Base-by-base conservation (phyloP, 306 rosid genomes). In the Oemleria cerasiformis region DNA sequence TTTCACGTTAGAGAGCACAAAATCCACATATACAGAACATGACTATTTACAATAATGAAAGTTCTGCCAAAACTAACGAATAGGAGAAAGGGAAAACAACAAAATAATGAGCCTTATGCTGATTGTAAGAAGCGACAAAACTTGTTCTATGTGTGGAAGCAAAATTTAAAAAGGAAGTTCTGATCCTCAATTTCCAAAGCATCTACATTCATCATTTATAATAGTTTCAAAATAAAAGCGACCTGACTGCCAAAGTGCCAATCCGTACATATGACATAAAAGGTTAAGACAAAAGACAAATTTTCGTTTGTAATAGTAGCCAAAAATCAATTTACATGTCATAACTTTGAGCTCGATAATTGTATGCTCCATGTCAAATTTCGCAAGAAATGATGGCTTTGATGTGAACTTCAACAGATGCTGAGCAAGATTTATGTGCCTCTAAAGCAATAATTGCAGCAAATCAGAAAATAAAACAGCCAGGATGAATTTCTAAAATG, bases 311-410 rank as follows among this genome's bases (percentile, higher is more conserved):
- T n/a, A n/a, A n/a, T n/a, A n/a, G 65, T 56, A 72, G 40, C 25
- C 19, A 44, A 72, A 79, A 74, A 17, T 64, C 66, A 71, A 70
- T 94, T 91, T 84, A 94, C 97, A 91, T 82, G 80, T 94, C 99
- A 84, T 86, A 94, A 81, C 95, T 89, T 80, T 94, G 90, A 70
- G 87, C 89, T 94, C 97, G 50, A 94, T 57, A 73, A 94, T 81
- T 65, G 99, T 94, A 80, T 94, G 99, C 72, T 94, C 97, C 90
- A 94, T 94, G 84, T 94, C 99, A 73, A 94, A 96, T 80, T 89
- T 88, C 74, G 96, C 97, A 44, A 91, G 90, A 81, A 94, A 94
- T 50, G 95, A 81, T 77, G 97, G 86, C 88, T 94, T 94, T 74
- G 96, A 89, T n/a, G 99, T 91, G 81, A 84, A 85, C 15, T 87